Percentiles rank a stretch among this genome's conserved stretches.
Conservation (phyloP, 768 basidiomycete species). For the Mycena olivaceomarginata region DNA sequence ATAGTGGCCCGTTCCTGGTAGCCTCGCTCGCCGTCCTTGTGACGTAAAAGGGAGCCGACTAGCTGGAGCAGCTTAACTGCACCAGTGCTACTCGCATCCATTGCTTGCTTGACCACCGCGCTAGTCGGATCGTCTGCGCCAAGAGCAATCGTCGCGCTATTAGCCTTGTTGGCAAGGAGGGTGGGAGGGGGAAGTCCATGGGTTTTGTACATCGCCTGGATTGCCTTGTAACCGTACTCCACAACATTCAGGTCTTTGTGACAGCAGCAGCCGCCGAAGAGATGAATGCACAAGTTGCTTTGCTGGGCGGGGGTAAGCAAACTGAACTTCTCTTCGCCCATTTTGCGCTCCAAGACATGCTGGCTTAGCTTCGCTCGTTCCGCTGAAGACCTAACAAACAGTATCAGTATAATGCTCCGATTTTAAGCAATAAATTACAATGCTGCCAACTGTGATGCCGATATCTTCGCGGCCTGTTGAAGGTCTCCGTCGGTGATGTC, state of each 20-base stretch:
- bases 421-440: slow-evolving; percentile 9
- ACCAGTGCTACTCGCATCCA: background rate
- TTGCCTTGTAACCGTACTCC: no score
- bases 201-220: no score
- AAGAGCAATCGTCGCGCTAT: no score
- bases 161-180: no score
- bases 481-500: background rate
- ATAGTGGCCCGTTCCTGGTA: slow-evolving; percentile 26
- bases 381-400: no score
- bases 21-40: slow-evolving; percentile 44
- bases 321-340: no score
- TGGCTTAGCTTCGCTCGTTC: no score
- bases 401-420: slow-evolving; percentile 46
- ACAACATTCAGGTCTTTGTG: no score
- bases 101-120: slow-evolving; percentile 16
- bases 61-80: slow-evolving; percentile 46
- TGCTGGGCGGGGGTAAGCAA: no score
- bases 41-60: slow-evolving; percentile 49
- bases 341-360: no score
- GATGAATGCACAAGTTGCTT: slow-evolving; percentile 17
- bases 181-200: no score
- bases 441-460: background rate
- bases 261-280: background rate
- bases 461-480: background rate
- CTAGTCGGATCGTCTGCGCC: slow-evolving; percentile 22